Percentiles rank a stretch among this genome's conserved stretches.
Conservation (phyloP, 192 early-diverging fungal species). For the Coemansia sp. region DNA sequence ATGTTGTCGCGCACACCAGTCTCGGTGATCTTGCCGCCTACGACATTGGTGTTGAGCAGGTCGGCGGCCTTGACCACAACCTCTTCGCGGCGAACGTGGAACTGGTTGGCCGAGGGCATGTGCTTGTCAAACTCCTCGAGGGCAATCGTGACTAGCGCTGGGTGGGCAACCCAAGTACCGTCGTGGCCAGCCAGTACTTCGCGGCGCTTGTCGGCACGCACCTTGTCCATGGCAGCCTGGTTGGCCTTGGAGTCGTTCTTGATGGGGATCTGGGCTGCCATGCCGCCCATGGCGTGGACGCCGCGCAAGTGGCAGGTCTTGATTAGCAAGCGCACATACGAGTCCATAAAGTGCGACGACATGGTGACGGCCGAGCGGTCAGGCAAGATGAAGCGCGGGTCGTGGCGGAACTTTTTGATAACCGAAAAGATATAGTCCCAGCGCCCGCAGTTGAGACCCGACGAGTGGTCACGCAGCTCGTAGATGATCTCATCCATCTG, state of each 20-base stretch:
- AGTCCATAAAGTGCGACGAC: conserved; percentile 98
- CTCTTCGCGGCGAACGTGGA: conserved; percentile 89
- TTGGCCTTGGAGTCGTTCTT: conserved; percentile 90
- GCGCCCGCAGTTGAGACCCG: conserved; percentile 97
- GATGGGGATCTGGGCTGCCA: conserved; percentile 99
- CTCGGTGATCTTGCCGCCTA: conserved; percentile 81
- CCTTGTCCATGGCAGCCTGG: conserved; percentile 89
- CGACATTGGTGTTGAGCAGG: conserved; percentile 76
- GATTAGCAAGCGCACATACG: conserved; percentile 95
- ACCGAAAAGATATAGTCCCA: conserved; percentile 99
- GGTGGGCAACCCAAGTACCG: conserved; percentile 97
- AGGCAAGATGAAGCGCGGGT: conserved; percentile 84
- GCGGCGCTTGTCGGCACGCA: conserved; percentile 92
- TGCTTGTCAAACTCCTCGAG: conserved; percentile 88
- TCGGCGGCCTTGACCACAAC: conserved; percentile 81
- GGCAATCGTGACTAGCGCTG: conserved; percentile 91
- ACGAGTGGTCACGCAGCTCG: conserved; percentile 97
- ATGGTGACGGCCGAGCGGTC: conserved; percentile 90
- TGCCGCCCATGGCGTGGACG: conserved; percentile 99
- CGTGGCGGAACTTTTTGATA: conserved; percentile 95
- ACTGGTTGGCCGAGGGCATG: conserved; percentile 97
- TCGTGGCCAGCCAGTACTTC: conserved; percentile 96
- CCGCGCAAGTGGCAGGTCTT: conserved; percentile 98
- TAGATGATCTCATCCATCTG: conserved; percentile 99
- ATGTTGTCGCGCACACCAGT: conserved; percentile 90